Evolutionary conservation across 352 stramenopile genomes (phyloP).

Genomic region (Globisporangium orthogonon): DNA sequence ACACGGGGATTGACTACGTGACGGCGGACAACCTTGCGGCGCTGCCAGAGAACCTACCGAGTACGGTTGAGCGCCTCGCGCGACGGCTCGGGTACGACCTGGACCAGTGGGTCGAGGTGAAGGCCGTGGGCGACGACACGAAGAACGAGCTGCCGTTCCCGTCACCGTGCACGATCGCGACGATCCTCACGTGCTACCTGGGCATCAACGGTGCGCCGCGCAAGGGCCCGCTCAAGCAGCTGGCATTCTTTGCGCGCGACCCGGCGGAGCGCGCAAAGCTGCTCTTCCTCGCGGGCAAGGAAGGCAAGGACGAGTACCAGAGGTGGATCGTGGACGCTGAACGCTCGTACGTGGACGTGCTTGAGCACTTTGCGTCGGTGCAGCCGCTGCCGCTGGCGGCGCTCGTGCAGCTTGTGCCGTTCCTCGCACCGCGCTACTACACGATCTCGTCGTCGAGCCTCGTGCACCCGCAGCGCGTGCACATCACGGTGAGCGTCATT

Average conservation of each 20-base stretch:
- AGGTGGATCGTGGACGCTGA: conserved; percentile 89
- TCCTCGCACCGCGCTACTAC: conserved; percentile 94
- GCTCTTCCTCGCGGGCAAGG: conserved; percentile 56
- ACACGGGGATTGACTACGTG: conserved; percentile 82
- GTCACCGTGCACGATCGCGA: conserved; percentile 90
- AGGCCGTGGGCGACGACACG: conserved; percentile 40
- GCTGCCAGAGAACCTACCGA: conserved; percentile 84
- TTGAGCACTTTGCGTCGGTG: conserved; percentile 75
- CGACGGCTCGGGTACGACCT: conserved; percentile 85
- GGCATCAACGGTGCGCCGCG: conserved; percentile 91
- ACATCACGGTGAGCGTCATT: conserved; percentile 94
- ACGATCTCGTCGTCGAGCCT: conserved; percentile 96
- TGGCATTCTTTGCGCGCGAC: conserved; percentile 74
- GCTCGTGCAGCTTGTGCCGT: conserved; percentile 90
- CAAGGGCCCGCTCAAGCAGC: conserved; percentile 71
- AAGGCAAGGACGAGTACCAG: conserved; percentile 93
- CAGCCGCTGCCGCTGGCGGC: conserved; percentile 59
- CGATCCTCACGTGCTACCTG: conserved; percentile 91
- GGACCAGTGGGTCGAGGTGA: conserved; percentile 83
- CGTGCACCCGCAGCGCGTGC: conserved; percentile 88
- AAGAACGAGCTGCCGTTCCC: conserved; percentile 88
- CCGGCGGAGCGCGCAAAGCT: conserved; percentile 46
- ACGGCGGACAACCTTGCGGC: conserved; percentile 94
- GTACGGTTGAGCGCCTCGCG: conserved; percentile 82
- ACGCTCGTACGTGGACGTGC: conserved; percentile 88